Percentiles rank a stretch among this genome's conserved stretches.
Evolutionary conservation across 139 green algal genomes (phyloP).

Genomic region (Chlorella sp.): DNA sequence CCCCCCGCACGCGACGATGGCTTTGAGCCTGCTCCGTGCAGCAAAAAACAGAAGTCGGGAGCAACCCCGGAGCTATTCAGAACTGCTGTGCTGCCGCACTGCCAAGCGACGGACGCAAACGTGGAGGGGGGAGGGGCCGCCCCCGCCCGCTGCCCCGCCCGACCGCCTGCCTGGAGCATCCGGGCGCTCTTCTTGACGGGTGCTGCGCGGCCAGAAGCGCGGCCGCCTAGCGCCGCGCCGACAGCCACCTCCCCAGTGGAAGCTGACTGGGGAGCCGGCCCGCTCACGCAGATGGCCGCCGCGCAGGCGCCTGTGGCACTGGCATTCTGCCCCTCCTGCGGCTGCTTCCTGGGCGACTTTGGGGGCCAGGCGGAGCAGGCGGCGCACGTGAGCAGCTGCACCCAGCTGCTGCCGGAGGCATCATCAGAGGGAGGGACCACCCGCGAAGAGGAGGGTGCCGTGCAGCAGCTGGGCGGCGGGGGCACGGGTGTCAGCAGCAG

Average conservation of each 20-base stretch:
- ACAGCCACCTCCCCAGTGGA: neutral
- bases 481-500: neutral
- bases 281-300: slow-evolving; percentile 25
- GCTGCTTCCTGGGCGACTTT: slow-evolving; percentile 18
- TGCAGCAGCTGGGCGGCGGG: neutral
- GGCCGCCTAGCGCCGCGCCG: neutral
- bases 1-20: no score
- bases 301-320: neutral
- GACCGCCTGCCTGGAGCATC: neutral
- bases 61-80: slow-evolving; percentile 7
- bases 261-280: neutral
- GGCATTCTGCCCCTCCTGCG: slow-evolving; percentile 19
- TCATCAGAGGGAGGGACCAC: neutral
- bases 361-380: neutral
- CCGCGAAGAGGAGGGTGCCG: neutral
- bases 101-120: neutral
- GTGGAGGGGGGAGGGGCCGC: neutral
- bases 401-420: neutral
- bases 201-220: neutral
- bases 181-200: neutral
- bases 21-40: no score
- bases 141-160: neutral
- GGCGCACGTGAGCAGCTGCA: neutral
- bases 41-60: neutral
- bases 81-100: neutral